These are phyloP conservation scores for Arabidopsis suecica DNA, from an alignment of 345 rosid species.

Conservation along the genomic window DNA sequence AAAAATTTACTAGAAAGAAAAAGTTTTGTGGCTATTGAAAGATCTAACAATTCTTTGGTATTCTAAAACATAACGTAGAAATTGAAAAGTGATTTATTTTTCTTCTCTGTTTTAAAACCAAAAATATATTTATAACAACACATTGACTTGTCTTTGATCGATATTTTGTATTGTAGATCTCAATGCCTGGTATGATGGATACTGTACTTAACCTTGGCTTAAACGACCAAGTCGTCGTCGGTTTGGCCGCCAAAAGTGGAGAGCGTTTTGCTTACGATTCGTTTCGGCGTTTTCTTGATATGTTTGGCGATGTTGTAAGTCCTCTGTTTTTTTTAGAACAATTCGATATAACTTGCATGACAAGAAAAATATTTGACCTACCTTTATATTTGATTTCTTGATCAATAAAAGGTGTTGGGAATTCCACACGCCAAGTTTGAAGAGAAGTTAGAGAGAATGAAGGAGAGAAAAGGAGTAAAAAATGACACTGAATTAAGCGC, in stretches of 20 bases:
- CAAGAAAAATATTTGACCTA: slow-evolving; percentile 4
- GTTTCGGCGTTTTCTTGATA: slow-evolving; percentile 86
- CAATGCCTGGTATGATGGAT: slow-evolving; percentile 99
- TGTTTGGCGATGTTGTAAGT: slow-evolving; percentile 95
- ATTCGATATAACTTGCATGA: background rate
- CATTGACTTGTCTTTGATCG: background rate
- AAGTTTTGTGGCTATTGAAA: background rate
- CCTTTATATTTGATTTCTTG: slow-evolving; percentile 4
- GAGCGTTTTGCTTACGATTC: slow-evolving; percentile 95
- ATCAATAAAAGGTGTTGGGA: slow-evolving; percentile 70
- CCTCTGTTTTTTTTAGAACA: slow-evolving; percentile 6
- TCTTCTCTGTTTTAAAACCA: background rate
- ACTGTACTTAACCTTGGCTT: slow-evolving; percentile 97
- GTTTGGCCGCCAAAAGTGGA: slow-evolving; percentile 80
- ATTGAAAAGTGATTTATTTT: background rate
- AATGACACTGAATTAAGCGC: slow-evolving; percentile 80
- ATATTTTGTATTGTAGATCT: slow-evolving; percentile 56
- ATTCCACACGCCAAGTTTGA: slow-evolving; percentile 84
- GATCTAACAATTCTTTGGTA: background rate
- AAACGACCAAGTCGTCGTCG: slow-evolving; percentile 79
- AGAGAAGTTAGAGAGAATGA: slow-evolving; percentile 73
- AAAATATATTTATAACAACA: background rate
- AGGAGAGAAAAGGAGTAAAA: slow-evolving; percentile 62
- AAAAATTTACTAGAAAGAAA: background rate
- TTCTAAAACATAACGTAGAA: background rate